These are phyloP conservation scores for Beauveria medogensis DNA, from an alignment of 2,329 filamentous ascomycete genomes.

Conservation along the genomic window DNA sequence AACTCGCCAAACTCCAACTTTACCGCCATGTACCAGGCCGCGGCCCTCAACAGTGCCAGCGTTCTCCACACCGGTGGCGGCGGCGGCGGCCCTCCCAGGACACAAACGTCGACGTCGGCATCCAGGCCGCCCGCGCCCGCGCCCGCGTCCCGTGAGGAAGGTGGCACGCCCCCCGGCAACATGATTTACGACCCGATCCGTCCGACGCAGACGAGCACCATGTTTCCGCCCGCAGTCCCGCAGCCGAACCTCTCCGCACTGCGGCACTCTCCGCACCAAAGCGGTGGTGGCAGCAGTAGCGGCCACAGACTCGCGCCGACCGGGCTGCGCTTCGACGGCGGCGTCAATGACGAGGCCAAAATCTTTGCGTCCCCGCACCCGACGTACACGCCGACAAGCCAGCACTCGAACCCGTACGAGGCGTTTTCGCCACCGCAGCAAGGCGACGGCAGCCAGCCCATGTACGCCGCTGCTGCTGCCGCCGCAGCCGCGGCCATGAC, in stretches of 20 bases:
- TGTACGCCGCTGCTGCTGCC: conserved; percentile 22
- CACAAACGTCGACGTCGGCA: neutral
- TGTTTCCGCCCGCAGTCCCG: conserved; percentile 42
- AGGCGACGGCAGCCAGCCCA: conserved; percentile 13
- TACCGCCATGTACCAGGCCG: conserved; percentile 66
- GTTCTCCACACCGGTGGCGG: neutral
- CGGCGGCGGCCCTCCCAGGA: neutral
- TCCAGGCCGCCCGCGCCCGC: neutral
- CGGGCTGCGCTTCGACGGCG: conserved; percentile 17
- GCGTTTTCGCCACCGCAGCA: conserved; percentile 30
- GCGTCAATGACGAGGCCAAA: conserved; percentile 26
- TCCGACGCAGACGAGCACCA: conserved; percentile 40
- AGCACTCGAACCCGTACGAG: conserved; percentile 35
- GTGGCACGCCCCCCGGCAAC: conserved; percentile 45
- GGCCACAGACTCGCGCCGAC: conserved; percentile 14
- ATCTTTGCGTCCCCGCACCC: conserved; percentile 20
- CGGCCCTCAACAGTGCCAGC: neutral
- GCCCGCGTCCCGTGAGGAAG: conserved; percentile 21
- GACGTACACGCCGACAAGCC: conserved; percentile 34
- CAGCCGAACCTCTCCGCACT: conserved; percentile 41
- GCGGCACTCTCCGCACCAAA: conserved; percentile 33
- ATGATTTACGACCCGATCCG: conserved; percentile 55
- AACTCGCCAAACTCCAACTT: conserved; percentile 79
- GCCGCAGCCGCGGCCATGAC: too few species aligned
- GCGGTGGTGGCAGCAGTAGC: conserved; percentile 18